These are phyloP conservation scores for Phialophora chinensis DNA, from an alignment of 2,329 filamentous ascomycete genomes.

Conservation along the genomic window DNA sequence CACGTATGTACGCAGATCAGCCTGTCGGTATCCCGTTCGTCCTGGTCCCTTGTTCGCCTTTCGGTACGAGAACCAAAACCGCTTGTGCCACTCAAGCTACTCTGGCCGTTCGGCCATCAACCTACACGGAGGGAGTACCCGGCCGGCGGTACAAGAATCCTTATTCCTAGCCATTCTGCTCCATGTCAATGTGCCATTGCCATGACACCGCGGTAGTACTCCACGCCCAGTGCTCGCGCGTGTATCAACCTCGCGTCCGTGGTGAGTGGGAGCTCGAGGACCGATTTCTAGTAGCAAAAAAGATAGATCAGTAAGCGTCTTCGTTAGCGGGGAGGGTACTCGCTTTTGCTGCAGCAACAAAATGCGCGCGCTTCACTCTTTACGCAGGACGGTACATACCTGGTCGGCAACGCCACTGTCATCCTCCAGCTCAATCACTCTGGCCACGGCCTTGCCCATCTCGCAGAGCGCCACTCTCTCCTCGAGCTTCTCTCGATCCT, in stretches of 20 bases:
- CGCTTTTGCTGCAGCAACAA: neutral
- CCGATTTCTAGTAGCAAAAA: constrained; percentile 46
- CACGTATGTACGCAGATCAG: too few species aligned
- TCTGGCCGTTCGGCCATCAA: too few species aligned
- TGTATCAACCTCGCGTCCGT: constrained; percentile 75
- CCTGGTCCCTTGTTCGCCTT: too few species aligned
- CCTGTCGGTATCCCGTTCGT: too few species aligned
- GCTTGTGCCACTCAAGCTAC: too few species aligned
- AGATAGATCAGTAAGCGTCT: constrained; percentile 25
- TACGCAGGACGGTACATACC: constrained; percentile 24
- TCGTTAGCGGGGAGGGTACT: too few species aligned
- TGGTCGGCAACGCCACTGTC: constrained; percentile 24
- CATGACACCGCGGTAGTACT: constrained; percentile 71
- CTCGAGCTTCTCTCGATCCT: constrained; percentile 59
- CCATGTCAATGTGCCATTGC: constrained; percentile 49
- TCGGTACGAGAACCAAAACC: too few species aligned
- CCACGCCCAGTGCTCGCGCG: constrained; percentile 71
- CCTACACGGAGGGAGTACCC: too few species aligned
- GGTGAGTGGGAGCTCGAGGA: constrained; percentile 61
- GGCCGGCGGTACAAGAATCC: too few species aligned
- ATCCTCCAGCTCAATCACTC: constrained; percentile 40
- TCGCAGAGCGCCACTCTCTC: constrained; percentile 78
- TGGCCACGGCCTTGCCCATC: constrained; percentile 76
- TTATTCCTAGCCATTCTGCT: neutral
- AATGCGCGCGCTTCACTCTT: neutral